These are phyloP conservation scores for Marasmius fiardii DNA, from an alignment of 1,284 basidiomycete genomes.

Conservation along the genomic window DNA sequence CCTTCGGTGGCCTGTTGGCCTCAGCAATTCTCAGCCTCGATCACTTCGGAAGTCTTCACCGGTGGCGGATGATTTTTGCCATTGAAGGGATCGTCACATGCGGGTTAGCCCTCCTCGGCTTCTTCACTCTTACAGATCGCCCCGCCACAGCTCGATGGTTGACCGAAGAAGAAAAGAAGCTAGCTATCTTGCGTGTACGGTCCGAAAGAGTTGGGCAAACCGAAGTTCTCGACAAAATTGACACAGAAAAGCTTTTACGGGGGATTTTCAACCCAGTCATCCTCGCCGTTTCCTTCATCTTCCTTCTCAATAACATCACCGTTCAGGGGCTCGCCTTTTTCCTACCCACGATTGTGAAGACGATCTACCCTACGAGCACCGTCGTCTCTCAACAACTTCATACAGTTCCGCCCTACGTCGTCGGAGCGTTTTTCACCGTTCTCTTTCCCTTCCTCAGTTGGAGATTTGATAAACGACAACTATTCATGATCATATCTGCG, in stretches of 20 bases:
- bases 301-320: background rate
- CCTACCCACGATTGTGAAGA: background rate
- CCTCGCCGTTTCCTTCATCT: background rate
- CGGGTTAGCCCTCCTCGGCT: background rate
- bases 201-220: background rate
- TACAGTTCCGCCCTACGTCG: background rate
- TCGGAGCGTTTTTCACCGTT: background rate
- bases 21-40: background rate
- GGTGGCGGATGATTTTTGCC: background rate
- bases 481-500: background rate
- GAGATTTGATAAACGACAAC: background rate
- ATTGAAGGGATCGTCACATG: constrained; percentile 1
- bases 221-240: background rate
- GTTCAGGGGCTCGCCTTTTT: background rate
- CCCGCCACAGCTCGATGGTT: background rate
- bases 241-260: background rate
- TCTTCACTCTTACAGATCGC: background rate
- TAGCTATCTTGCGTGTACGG: background rate
- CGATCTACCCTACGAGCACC: background rate
- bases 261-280: background rate
- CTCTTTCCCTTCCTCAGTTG: background rate
- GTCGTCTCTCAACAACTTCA: background rate
- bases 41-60: background rate
- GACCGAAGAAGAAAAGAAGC: background rate
- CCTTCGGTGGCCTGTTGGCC: background rate